Percentiles rank a stretch among this genome's conserved stretches.
These are phyloP conservation scores for Aspergillus funiculosus DNA, from an alignment of 495 filamentous ascomycete species.

Conservation along the genomic window DNA sequence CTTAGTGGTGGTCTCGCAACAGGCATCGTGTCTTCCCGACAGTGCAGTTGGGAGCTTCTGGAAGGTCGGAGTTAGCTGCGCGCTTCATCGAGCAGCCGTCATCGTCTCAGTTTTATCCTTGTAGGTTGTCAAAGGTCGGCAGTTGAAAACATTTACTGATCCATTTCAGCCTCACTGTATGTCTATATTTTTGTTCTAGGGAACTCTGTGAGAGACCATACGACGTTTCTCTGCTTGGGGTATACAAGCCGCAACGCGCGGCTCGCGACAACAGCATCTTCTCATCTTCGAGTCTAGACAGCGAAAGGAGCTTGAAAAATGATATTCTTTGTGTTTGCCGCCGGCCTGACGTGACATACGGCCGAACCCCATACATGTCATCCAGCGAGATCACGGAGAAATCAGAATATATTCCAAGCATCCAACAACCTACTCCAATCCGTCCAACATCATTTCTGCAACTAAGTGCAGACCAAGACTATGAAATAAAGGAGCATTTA, in stretches of 20 bases:
- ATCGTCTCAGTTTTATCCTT: slow-evolving; percentile 35
- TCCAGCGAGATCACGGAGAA: slow-evolving; percentile 24
- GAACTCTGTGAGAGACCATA: slow-evolving; percentile 41
- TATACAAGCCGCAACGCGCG: slow-evolving; percentile 26
- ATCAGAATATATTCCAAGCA: slow-evolving; percentile 28
- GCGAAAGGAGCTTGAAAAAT: slow-evolving; percentile 38
- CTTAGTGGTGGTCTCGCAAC: slow-evolving; percentile 38
- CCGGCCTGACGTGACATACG: slow-evolving; percentile 32
- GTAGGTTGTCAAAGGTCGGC: slow-evolving; percentile 22
- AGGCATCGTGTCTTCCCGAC: slow-evolving; percentile 34
- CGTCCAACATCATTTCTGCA: slow-evolving; percentile 30
- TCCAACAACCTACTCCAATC: slow-evolving; percentile 33
- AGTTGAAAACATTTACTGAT: slow-evolving; percentile 10
- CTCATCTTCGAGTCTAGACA: slow-evolving; percentile 37
- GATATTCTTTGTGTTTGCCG: slow-evolving; percentile 40
- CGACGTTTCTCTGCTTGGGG: slow-evolving; percentile 37
- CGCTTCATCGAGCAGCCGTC: slow-evolving; percentile 34
- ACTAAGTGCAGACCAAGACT: slow-evolving; percentile 28
- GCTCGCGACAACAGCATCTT: slow-evolving; percentile 32
- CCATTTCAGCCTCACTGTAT: slow-evolving; percentile 30
- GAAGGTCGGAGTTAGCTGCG: slow-evolving; percentile 39
- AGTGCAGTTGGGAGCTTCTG: slow-evolving; percentile 28
- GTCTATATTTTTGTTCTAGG: slow-evolving; percentile 37
- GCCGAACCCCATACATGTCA: slow-evolving; percentile 27
- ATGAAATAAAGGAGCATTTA: slow-evolving; percentile 26